Conservation (phyloP, 129 eudicot genomes). For the Escallonia herrerae region DNA sequence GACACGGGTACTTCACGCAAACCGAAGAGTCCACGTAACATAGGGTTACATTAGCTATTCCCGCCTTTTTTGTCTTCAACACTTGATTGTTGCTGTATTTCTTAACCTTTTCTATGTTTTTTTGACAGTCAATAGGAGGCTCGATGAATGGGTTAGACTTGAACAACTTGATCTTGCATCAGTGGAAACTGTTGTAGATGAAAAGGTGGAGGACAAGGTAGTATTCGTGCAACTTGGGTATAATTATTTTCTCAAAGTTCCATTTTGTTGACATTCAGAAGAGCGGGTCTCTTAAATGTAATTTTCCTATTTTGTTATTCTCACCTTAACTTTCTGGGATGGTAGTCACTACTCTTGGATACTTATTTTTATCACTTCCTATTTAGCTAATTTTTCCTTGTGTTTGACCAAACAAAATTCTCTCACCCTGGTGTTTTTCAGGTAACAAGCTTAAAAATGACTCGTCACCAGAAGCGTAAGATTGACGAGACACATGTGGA, state of each 20-base stretch:
- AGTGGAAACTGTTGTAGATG: constrained; percentile 87
- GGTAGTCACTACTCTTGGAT: no score
- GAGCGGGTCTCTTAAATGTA: no score
- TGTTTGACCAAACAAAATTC: neutral
- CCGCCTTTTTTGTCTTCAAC: neutral
- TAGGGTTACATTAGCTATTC: no score
- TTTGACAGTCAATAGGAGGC: constrained; percentile 83
- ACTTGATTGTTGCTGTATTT: neutral
- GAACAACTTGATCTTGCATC: constrained; percentile 96
- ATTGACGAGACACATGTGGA: constrained; percentile 96
- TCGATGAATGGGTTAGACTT: constrained; percentile 97
- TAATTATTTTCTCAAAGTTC: no score
- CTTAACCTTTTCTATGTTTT: neutral
- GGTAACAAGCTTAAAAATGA: constrained; percentile 97
- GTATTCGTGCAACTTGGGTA: neutral
- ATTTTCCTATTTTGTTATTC: no score
- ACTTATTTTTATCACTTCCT: no score
- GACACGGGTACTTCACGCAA: no score
- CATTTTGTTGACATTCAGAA: no score
- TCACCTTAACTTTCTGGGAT: no score
- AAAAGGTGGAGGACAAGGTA: constrained; percentile 99
- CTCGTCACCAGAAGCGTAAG: constrained; percentile 96
- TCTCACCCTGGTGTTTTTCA: constrained; percentile 22
- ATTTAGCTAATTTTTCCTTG: no score
- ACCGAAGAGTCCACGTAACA: no score